Evolutionary conservation across 2,329 filamentous ascomycete species (phyloP).

Genomic region (Macrophomina tecta): DNA sequence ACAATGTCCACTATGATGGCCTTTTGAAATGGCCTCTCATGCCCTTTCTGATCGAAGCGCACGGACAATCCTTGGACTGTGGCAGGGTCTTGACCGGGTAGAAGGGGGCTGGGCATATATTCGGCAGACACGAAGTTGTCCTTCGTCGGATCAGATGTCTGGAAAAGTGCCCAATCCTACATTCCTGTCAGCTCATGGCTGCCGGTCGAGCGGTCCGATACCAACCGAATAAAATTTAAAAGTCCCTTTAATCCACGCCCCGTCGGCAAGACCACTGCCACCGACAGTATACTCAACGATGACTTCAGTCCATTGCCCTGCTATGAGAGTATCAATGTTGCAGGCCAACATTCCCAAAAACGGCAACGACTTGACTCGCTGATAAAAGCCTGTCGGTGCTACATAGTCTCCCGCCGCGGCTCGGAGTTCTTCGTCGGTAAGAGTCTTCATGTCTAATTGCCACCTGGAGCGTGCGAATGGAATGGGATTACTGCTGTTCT

Average conservation of each 20-base stretch:
- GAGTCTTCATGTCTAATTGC: not conserved
- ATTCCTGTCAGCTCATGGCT: not conserved
- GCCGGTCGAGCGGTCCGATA: not conserved
- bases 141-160: conserved; percentile 38
- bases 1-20: conserved; percentile 37
- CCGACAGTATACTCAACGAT: conserved; percentile 38
- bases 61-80: conserved; percentile 43
- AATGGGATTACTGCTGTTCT: no score
- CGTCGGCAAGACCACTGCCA: conserved; percentile 42
- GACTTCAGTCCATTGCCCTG: conserved; percentile 13
- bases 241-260: conserved; percentile 48
- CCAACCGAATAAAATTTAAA: conserved; percentile 47
- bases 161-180: conserved; percentile 44
- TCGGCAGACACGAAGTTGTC: conserved; percentile 40
- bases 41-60: conserved; percentile 48
- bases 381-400: not conserved
- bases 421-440: not conserved
- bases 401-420: not conserved
- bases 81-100: conserved; percentile 40
- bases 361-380: not conserved
- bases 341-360: conserved; percentile 7
- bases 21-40: conserved; percentile 48
- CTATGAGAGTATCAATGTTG: not conserved
- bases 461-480: not conserved
- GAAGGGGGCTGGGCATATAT: conserved; percentile 37